A percentile compares a stretch with the other conserved stretches of the same genome.
Evolutionary conservation across 345 rosid genomes (phyloP).

Genomic region (Syzygium oleosum): DNA sequence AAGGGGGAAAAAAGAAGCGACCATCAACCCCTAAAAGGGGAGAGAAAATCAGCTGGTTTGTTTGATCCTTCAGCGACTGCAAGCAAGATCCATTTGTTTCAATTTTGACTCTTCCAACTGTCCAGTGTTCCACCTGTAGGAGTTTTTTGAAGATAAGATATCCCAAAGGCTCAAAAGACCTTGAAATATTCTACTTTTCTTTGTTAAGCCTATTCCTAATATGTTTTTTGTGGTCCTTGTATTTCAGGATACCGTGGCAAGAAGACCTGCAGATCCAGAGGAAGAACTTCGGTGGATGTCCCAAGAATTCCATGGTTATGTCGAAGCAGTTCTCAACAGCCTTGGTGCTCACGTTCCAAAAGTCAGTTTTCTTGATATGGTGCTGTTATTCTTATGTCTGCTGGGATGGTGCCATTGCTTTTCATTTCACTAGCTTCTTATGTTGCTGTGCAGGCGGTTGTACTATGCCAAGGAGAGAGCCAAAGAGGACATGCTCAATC

Average conservation of each 20-base stretch:
- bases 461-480: constrained; percentile 98
- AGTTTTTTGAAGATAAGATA: background rate
- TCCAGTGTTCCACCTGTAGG: background rate
- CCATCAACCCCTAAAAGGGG: background rate
- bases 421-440: background rate
- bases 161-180: background rate
- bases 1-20: background rate
- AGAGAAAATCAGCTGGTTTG: background rate
- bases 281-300: too few relatives aligned
- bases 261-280: too few relatives aligned
- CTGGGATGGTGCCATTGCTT: background rate
- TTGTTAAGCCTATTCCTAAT: background rate
- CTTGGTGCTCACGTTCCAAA: constrained; percentile 91
- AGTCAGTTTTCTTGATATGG: constrained; percentile 19
- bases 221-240: background rate
- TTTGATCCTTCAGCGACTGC: background rate
- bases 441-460: constrained; percentile 61
- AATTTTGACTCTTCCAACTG: background rate
- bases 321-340: constrained; percentile 92
- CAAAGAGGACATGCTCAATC: constrained; percentile 96
- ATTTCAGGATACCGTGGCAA: constrained; percentile 66
- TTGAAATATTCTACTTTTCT: background rate
- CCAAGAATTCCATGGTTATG: too few relatives aligned
- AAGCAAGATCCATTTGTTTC: background rate
- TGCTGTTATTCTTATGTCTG: background rate